Base-by-base conservation (phyloP, 805 yeast species). In the Lipomyces mesembrius region DNA sequence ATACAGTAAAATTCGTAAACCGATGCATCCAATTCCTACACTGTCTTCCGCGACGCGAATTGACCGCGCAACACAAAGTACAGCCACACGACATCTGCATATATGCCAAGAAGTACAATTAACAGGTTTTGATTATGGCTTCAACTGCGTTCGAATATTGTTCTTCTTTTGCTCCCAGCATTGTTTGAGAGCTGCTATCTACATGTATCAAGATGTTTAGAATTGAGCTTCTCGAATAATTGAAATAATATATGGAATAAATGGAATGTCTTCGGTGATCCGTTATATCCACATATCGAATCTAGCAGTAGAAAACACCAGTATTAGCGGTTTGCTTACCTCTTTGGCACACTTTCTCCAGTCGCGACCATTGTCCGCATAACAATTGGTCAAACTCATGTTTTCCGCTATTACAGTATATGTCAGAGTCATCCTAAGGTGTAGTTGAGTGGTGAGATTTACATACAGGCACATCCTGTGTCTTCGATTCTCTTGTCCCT, bases 291-390 rank as follows among this genome's bases (percentile, higher is more conserved):
- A 8, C 22, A 43, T n/a, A 17, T n/a, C 49, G 49, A 17, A 4
- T 43, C 49, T 43, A n/a, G 49, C 49, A 14, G 46, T 32, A 22
- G n/a, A 29, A 59, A 49, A 52, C 27, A 39, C 59, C 25, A 29
- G 2, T 27, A 27, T 17, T 29, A 29, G 58, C 7, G 11, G 25
- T 14, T 25, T 17, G 75, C 86, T 66, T 73, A 88, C 89, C 75
- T 90, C 95, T 22, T 79, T 78, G 1, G 85, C 75, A 71, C 96
- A 90, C 73, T 86, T 78, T 62, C 96, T 79, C 97, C 97, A 91
- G 75, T 91, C 96, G 35, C 69, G 64, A 11, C 86, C 86, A 0
- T 88, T 88, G 66, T 90, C 96, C 2, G 92, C 92, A 74, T 89
- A 92, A 72, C 97, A 91, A 43, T 90, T 77, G 61, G 88, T 91